Base-by-base conservation (phyloP, 495 filamentous ascomycete genomes). In the Astrocystis sublimbata region DNA sequence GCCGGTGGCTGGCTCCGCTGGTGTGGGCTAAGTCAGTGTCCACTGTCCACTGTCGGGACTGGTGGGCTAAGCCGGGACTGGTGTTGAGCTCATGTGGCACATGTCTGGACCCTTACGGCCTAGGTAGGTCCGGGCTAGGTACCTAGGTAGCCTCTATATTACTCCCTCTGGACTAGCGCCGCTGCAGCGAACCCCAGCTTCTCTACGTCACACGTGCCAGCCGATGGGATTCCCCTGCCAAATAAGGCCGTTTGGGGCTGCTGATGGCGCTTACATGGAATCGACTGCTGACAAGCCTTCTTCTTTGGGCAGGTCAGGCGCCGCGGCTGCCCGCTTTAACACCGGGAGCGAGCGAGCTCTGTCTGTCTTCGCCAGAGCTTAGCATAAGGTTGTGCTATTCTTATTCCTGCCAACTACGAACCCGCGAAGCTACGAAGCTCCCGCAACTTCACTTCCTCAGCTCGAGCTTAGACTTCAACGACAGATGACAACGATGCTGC, bases 281-380 rank as follows among this genome's bases (percentile, higher is more conserved):
- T n/a, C 26, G 38, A 57, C 28, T 43, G 54, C 40, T 43, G 54
- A 57, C 54, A 57, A 43, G 51, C 36, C n/a, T 42, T 6, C 52
- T 42, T 41, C 38, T 26, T 0, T 15, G 15, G 12, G 10, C 35
- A 52, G 53, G 53, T 56, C 53, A 56, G 53, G 38, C 53, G 53
- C 40, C 4, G 3, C n/a, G 45, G 26, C 21, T 26, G 19, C 23
- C 23, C 9, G 7, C 15, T 26, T 4, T 23, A 3, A 47, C 17
- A n/a, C n/a, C n/a, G n/a, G n/a, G n/a, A n/a, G n/a, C n/a, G n/a
- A n/a, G n/a, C n/a, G n/a, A n/a, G n/a, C n/a, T n/a, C 21, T 4
- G 10, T 8, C 23, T 3, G 17, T 43, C 6, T 4, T 17, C 43
- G 23, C 9, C 13, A 47, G 2, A 47, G 21, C 15, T 38, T 10